Evolutionary conservation across 23 red algal species (phyloP).

Genomic region (Gracilariopsis chorda): DNA sequence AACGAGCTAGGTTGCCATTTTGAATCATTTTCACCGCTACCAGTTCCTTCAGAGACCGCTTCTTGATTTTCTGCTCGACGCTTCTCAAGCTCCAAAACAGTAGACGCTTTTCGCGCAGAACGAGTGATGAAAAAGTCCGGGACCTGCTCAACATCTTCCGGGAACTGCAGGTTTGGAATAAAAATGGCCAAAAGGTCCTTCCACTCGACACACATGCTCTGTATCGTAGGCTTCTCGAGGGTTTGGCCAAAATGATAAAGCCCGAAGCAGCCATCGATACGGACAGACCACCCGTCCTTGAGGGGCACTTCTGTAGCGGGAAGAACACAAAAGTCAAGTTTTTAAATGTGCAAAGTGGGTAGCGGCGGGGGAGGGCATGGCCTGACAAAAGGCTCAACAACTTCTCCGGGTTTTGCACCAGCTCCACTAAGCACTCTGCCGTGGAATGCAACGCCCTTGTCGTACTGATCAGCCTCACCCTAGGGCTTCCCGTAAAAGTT

Average conservation of each 20-base stretch:
- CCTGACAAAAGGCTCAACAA: conserved; percentile 48
- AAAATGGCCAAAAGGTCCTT: conserved; percentile 46
- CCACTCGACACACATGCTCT: conserved; percentile 64
- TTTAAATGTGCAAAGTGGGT: conserved; percentile 71
- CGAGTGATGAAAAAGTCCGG: conserved; percentile 78
- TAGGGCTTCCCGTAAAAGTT: conserved; percentile 90
- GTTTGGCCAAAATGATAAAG: conserved; percentile 70
- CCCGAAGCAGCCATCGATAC: conserved; percentile 50
- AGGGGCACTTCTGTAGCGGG: conserved; percentile 77
- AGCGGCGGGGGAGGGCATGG: conserved; percentile 67
- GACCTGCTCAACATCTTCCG: conserved; percentile 80
- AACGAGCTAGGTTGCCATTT: conserved; percentile 58
- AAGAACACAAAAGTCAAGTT: conserved; percentile 58
- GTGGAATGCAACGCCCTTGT: conserved; percentile 80
- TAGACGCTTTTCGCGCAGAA: conserved; percentile 57
- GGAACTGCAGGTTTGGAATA: conserved; percentile 84
- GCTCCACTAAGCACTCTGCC: conserved; percentile 75
- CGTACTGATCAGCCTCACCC: conserved; percentile 59
- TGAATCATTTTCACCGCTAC: conserved; percentile 8
- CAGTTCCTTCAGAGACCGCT: neutral
- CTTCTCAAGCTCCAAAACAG: conserved; percentile 56
- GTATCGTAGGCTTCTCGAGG: conserved; percentile 42
- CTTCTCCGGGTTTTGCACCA: conserved; percentile 70
- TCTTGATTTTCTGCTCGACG: conserved; percentile 1
- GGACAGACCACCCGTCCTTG: conserved; percentile 59